phyloP scores from a whole-genome alignment of 345 rosid species.

The Draba incana region DNA sequence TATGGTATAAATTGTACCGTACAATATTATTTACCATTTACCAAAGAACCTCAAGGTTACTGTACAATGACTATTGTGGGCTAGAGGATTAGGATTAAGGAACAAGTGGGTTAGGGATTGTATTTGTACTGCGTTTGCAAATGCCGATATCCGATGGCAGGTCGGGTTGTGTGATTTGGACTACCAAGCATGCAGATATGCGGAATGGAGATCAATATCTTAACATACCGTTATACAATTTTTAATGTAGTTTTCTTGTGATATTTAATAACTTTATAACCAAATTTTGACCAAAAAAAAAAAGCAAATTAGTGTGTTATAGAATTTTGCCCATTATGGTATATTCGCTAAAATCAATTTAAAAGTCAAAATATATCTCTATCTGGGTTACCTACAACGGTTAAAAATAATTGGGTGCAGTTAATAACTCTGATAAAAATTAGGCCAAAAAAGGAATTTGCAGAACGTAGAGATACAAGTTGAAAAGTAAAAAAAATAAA shows the following conservation, averaged over 20 bases:
- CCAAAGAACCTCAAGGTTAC: too few species aligned
- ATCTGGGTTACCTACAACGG: neutral
- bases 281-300: too few species aligned
- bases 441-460: slow-evolving; percentile 2
- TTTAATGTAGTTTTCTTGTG: too few species aligned
- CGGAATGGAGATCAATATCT: slow-evolving; percentile 47
- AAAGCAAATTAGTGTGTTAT: too few species aligned
- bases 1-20: too few species aligned
- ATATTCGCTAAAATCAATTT: neutral
- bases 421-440: neutral
- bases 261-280: too few species aligned
- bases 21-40: too few species aligned
- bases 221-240: too few species aligned
- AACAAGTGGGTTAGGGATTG: slow-evolving; percentile 43
- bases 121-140: slow-evolving; percentile 49
- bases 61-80: too few species aligned
- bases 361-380: slow-evolving; percentile 3
- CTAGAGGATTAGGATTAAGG: too few species aligned
- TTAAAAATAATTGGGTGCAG: neutral
- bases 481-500: slow-evolving; percentile 13
- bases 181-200: slow-evolving; percentile 42
- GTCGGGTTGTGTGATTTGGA: slow-evolving; percentile 52
- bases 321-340: neutral
- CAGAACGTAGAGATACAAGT: slow-evolving; percentile 16
- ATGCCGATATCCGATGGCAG: slow-evolving; percentile 40